A percentile compares a stretch with the other conserved stretches of the same genome.
Evolutionary conservation across 441 rosid genomes (phyloP).

Genomic region (Adansonia rubrostipa): DNA sequence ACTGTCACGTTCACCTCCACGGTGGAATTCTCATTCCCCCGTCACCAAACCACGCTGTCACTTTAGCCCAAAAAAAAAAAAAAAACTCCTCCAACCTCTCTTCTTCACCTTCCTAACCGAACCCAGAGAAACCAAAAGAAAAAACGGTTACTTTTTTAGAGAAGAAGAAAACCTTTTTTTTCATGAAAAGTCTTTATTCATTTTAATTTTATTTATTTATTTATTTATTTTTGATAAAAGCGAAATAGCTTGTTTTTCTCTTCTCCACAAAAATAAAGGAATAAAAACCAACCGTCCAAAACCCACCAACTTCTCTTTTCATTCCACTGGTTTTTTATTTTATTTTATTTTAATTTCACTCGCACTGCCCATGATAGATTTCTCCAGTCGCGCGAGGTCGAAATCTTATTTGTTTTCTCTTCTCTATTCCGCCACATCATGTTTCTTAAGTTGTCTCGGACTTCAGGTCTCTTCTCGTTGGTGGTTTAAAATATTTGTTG

Average conservation of each 20-base stretch:
- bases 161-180: conserved; percentile 28
- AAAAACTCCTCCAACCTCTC: conserved; percentile 13
- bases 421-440: too few species aligned
- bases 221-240: conserved; percentile 29
- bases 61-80: conserved; percentile 10
- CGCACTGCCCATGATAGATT: too few species aligned
- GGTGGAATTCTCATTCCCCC: conserved; percentile 42
- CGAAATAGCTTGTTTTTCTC: conserved; percentile 51
- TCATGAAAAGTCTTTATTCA: conserved; percentile 7
- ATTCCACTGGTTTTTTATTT: too few species aligned
- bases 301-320: conserved; percentile 22
- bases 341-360: neutral
- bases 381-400: too few species aligned
- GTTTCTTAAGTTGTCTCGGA: too few species aligned
- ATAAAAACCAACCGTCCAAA: conserved; percentile 46
- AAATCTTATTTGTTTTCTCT: too few species aligned
- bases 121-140: conserved; percentile 31
- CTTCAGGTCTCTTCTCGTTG: too few species aligned
- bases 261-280: conserved; percentile 53
- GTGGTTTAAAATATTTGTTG: too few species aligned
- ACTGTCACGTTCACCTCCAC: conserved; percentile 24
- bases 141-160: conserved; percentile 24
- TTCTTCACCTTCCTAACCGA: conserved; percentile 21
- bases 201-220: neutral
- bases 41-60: conserved; percentile 29